Percentiles rank a stretch among this genome's conserved stretches.
These are phyloP conservation scores for Kregervanrija delftensis DNA, from an alignment of 805 yeast genomes.

Conservation along the genomic window DNA sequence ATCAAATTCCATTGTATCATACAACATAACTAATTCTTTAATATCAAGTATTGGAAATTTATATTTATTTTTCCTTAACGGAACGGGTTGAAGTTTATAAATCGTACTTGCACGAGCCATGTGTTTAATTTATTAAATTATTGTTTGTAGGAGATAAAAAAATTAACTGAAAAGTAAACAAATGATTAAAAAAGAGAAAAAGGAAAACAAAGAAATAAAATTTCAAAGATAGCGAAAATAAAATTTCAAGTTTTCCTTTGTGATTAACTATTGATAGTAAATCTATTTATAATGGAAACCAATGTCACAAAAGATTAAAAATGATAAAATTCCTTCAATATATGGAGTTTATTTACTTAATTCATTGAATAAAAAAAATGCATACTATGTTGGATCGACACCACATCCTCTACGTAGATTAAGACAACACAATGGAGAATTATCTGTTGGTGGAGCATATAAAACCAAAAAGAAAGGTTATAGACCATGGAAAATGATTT, in stretches of 20 bases:
- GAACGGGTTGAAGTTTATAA: slow-evolving; percentile 22
- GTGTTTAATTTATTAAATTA: background rate
- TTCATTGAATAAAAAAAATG: slow-evolving; percentile 47
- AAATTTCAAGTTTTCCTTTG: too few relatives aligned
- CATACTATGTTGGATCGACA: slow-evolving; percentile 76
- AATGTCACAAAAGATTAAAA: background rate
- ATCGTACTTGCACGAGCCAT: slow-evolving; percentile 33
- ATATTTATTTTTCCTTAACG: slow-evolving; percentile 18
- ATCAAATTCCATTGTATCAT: slow-evolving; percentile 24
- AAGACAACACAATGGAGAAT: slow-evolving; percentile 73
- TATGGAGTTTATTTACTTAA: slow-evolving; percentile 70
- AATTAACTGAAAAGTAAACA: background rate
- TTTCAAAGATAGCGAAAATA: too few relatives aligned
- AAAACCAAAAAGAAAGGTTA: slow-evolving; percentile 49
- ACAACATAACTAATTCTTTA: slow-evolving; percentile 21
- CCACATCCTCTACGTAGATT: slow-evolving; percentile 65
- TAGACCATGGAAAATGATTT: slow-evolving; percentile 70
- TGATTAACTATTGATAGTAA: too few relatives aligned
- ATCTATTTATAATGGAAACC: too few relatives aligned
- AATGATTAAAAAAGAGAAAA: background rate
- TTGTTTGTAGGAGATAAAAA: background rate
- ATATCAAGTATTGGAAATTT: slow-evolving; percentile 29
- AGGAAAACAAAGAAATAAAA: background rate
- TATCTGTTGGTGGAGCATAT: slow-evolving; percentile 60
- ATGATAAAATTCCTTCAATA: slow-evolving; percentile 30